phyloP scores from a whole-genome alignment of 179 eudicot genomes.

The Dionaea muscipula region DNA sequence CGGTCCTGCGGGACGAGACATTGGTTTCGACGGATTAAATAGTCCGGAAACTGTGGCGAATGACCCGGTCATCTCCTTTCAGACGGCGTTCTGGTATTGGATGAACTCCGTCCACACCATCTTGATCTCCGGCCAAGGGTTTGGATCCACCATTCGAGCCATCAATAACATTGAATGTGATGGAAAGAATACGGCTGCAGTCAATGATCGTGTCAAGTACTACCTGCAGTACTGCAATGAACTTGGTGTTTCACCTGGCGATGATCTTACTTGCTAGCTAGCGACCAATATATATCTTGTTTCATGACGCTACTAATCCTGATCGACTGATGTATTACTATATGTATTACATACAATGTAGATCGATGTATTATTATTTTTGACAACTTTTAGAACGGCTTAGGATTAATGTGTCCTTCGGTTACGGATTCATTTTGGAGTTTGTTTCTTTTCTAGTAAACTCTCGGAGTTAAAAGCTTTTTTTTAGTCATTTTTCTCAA shows the following conservation, averaged over 20 bases:
- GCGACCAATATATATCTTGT: no score
- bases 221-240: conserved; percentile 1
- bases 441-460: no score
- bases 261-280: conserved; percentile 8
- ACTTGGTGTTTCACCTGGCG: conserved; percentile 2
- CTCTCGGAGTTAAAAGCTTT: no score
- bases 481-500: no score
- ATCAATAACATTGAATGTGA: conserved; percentile 2
- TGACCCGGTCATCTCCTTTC: conserved; percentile 10
- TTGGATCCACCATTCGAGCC: conserved; percentile 4
- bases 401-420: no score
- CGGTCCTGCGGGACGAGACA: conserved; percentile 8
- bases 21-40: conserved; percentile 11
- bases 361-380: no score
- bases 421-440: no score
- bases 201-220: conserved; percentile 1
- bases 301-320: no score
- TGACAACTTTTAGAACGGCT: no score
- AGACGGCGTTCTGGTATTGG: conserved; percentile 16
- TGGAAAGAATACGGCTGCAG: neutral
- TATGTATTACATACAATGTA: no score
- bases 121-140: conserved; percentile 2
- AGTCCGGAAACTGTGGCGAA: conserved; percentile 9
- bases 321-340: no score
- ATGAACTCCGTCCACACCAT: conserved; percentile 1